Conservation (phyloP, 2,329 filamentous ascomycete genomes). For the Aspergillus chevalieri region DNA sequence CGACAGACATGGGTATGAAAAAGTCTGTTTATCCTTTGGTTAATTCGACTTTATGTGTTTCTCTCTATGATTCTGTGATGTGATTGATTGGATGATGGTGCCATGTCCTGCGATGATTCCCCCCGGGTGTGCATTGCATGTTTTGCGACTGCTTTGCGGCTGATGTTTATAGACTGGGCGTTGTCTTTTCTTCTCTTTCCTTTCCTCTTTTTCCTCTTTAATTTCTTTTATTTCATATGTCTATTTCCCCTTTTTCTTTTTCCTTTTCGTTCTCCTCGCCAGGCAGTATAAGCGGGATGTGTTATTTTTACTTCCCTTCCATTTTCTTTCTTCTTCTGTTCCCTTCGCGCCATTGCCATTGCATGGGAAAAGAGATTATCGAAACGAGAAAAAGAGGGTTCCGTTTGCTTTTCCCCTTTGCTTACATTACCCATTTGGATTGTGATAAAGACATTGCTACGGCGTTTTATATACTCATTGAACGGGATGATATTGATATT, state of each 20-base stretch:
- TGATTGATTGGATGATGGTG: conserved; percentile 3
- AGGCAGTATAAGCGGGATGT: background rate
- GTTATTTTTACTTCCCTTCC: background rate
- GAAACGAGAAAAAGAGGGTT: too few relatives aligned
- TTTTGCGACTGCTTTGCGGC: conserved; percentile 5
- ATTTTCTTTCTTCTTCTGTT: conserved; percentile 4
- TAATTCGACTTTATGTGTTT: background rate
- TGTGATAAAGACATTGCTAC: too few relatives aligned
- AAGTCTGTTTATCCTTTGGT: background rate
- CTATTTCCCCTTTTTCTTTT: background rate
- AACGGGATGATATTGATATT: too few relatives aligned
- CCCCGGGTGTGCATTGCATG: conserved; percentile 8
- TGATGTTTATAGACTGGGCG: conserved; percentile 6
- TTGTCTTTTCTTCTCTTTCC: conserved; percentile 3
- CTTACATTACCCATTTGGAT: too few relatives aligned
- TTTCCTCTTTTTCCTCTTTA: conserved; percentile 5
- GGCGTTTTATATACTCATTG: too few relatives aligned
- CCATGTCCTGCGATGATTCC: conserved; percentile 6
- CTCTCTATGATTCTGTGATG: background rate
- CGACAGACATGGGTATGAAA: background rate
- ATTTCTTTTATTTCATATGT: conserved; percentile 1
- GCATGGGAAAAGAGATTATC: too few relatives aligned
- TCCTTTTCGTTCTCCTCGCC: background rate
- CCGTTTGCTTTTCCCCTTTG: too few relatives aligned
- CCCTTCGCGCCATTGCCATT: background rate